Evolutionary conservation across 2,329 filamentous ascomycete genomes (phyloP), one percentile per base, ranked within the genome.

Genomic region (Fusarium temperatum): DNA sequence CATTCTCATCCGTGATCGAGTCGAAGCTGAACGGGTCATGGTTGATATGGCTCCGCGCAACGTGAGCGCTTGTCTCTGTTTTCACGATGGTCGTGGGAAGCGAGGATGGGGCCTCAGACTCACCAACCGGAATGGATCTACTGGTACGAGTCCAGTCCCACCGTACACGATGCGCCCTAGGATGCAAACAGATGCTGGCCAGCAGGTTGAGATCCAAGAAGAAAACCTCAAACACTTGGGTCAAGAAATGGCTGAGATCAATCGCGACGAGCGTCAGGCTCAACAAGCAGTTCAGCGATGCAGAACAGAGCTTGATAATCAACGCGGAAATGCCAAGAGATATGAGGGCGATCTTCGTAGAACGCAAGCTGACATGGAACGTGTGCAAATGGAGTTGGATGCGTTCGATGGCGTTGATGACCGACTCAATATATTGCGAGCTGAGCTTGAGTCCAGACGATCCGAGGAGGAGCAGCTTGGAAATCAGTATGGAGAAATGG

Each of bases 131-230:
- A 81, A 78, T 14, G 82, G 83, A 20, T 81, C 80, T n/a, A 84
- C 82, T 47, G 81, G 80, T 80, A 87, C 66, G 68, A 87, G 81
- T 17, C 83, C 84, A 11, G 73, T 84, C 10, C 81, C 85, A 13
- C 86, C 87, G 22, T 90, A 85, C 73, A 81, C 78, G 2, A 85
- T 88, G 44, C 83, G 83, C 15, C 86, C 92, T 30, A 90, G 95
- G n/a, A 97, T 98, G 90, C 92, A 92, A 78, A 92, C 93, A 2
- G 93, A 97, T 78, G 86, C 89, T 32, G 92, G 89, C 64, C 89
- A 88, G 24, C 92, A 94, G 77, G 87, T 95, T 45, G 79, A 81
- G 12, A 82, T 88, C 20, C 85, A 88, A 50, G 83, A 83, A 65
- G 86, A 89, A 32, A 83, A 84, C 8, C 71, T 89, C 7, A 82